Evolutionary conservation across 208 protist species (phyloP), one percentile per base, ranked within the genome.

Genomic region (Chromosphaera perkinsii): DNA sequence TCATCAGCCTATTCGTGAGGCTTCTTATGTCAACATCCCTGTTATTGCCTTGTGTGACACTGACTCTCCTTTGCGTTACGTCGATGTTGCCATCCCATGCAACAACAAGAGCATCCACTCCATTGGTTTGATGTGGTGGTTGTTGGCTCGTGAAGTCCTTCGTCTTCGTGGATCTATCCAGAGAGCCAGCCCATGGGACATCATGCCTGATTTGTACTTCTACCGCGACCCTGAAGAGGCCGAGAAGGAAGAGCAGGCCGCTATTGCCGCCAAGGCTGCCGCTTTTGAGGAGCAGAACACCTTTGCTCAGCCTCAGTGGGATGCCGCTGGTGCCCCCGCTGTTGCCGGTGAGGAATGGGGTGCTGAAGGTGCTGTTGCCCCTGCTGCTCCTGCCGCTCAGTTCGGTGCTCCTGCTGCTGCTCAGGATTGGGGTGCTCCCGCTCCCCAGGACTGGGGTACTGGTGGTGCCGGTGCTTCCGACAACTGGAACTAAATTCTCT

Each of bases 161-260:
- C 89, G 93, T 70, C 85, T 98, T 59, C 87, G 92, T 70, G 91
- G 92, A 71, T 80, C 74, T 45, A 75, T 99, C 74, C 61, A 83
- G 57, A 86, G 96, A 76, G 72, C 76, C 5, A 74, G 90, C 51
- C 75, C 78, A 31, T 99, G 96, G 96, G 90, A 95, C 54, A 93
- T 98, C 66, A 96, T 97, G 89, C 88, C 94, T 68, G 96, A 99
- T 88, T 88, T 99, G 54, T 99, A 98, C 94, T 94, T 99, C 88
- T 96, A 97, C 88, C 87, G 93, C 67, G 90, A 96, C 78, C 82
- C 89, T 24, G 92, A 97, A 57, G 91, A 94, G 78, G 77, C 76
- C 12, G 76, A 86, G 66, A 87, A 92, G 76, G 69, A 85, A 29
- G 87, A 92, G 70, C 52, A 61, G 20, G 83, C 3, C 14, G n/a